Evolutionary conservation across 1,284 basidiomycete species (phyloP).

Genomic region (Porodaedalea pini): DNA sequence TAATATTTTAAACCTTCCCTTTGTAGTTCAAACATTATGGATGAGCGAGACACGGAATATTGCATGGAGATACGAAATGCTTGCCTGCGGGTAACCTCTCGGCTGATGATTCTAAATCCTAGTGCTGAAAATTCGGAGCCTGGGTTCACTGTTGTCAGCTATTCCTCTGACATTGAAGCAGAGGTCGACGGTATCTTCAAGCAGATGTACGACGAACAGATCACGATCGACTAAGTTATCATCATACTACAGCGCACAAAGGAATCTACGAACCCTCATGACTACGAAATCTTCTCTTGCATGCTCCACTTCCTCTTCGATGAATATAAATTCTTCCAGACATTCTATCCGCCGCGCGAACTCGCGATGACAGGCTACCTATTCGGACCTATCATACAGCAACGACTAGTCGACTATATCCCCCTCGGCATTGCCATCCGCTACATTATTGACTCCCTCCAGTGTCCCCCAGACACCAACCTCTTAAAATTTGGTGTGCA

Average conservation of each 20-base stretch:
- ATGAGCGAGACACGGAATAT: conserved; percentile 78
- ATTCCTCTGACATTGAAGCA: conserved; percentile 84
- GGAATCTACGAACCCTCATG: conserved; percentile 76
- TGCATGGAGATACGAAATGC: conserved; percentile 92
- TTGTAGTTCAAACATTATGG: conserved; percentile 60
- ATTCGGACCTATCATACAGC: conserved; percentile 95
- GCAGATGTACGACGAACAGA: conserved; percentile 95
- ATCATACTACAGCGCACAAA: conserved; percentile 83
- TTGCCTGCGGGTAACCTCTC: conserved; percentile 93
- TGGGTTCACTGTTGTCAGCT: conserved; percentile 86
- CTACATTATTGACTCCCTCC: conserved; percentile 93
- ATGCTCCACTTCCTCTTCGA: conserved; percentile 99
- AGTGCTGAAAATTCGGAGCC: conserved; percentile 81
- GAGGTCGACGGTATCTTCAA: conserved; percentile 97
- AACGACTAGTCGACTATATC: conserved; percentile 91
- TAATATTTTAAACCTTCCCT: conserved; percentile 2
- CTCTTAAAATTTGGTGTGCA: conserved; percentile 96
- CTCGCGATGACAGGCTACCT: conserved; percentile 94
- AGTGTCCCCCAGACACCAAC: conserved; percentile 86
- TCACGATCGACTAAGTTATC: conserved; percentile 93
- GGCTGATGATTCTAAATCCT: conserved; percentile 91
- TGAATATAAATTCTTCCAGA: conserved; percentile 99
- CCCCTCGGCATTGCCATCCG: conserved; percentile 96
- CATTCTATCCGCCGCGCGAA: conserved; percentile 91
- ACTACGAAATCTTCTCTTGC: conserved; percentile 97